A percentile compares a stretch with the other conserved stretches of the same genome.
These are phyloP conservation scores for Candida stauntonica DNA, from an alignment of 805 yeast species.

Conservation along the genomic window DNA sequence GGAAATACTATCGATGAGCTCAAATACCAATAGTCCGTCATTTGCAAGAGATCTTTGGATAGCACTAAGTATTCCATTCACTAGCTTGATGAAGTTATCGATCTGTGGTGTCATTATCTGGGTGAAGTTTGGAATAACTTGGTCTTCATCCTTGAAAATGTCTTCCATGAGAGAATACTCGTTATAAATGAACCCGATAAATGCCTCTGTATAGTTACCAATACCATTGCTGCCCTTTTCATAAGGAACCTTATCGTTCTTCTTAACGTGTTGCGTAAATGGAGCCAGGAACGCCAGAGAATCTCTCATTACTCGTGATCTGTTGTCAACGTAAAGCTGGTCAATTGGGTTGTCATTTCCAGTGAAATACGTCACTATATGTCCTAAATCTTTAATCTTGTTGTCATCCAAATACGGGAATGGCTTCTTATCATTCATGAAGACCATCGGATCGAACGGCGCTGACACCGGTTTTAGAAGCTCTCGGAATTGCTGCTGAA, in stretches of 20 bases:
- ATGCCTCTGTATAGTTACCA: conserved; percentile 46
- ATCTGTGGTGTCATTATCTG: conserved; percentile 33
- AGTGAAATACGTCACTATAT: conserved; percentile 45
- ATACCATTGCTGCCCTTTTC: conserved; percentile 62
- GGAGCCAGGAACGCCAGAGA: conserved; percentile 44
- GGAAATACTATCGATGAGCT: conserved; percentile 47
- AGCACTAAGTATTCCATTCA: conserved; percentile 34
- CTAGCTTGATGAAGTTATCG: conserved; percentile 36
- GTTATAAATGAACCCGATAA: conserved; percentile 43
- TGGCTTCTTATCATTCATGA: conserved; percentile 36
- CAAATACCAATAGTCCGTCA: conserved; percentile 53
- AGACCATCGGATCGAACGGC: conserved; percentile 43
- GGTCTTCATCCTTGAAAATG: conserved; percentile 33
- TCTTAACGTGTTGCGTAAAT: conserved; percentile 37
- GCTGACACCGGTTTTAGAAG: conserved; percentile 36
- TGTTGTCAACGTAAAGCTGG: conserved; percentile 36
- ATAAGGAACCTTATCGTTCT: conserved; percentile 43
- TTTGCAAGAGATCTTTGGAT: conserved; percentile 40
- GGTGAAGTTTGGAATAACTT: conserved; percentile 28
- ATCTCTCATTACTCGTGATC: conserved; percentile 38
- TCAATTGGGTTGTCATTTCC: conserved; percentile 28
- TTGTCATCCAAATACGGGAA: conserved; percentile 37
- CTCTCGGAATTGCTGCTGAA: conserved; percentile 46
- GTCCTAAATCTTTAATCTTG: conserved; percentile 33
- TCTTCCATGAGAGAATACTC: conserved; percentile 46